These are phyloP conservation scores for Penicillium canariense DNA, from an alignment of 495 filamentous ascomycete species.

Conservation along the genomic window DNA sequence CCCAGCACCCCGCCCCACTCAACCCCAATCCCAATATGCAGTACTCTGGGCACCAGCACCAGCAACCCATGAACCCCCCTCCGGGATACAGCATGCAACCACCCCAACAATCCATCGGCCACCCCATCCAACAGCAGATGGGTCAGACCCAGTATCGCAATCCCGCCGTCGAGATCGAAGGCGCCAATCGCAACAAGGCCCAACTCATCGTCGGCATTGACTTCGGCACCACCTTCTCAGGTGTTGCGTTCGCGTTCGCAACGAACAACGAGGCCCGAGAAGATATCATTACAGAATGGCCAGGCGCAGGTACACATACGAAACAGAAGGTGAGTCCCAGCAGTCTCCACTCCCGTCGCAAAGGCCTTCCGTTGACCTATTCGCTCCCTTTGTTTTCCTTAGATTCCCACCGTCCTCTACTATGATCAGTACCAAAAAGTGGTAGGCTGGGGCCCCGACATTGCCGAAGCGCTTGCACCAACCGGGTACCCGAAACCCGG, in stretches of 20 bases:
- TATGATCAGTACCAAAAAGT: conserved; percentile 83
- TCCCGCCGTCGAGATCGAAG: conserved; percentile 76
- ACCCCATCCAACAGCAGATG: conserved; percentile 39
- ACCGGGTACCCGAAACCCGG: conserved; percentile 78
- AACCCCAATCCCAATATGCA: conserved; percentile 53
- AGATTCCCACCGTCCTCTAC: conserved; percentile 80
- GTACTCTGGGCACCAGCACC: conserved; percentile 49
- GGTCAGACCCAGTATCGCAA: conserved; percentile 48
- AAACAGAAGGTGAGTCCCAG: conserved; percentile 63
- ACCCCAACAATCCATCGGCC: conserved; percentile 37
- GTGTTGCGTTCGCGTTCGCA: conserved; percentile 76
- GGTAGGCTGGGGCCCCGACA: conserved; percentile 78
- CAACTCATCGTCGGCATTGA: conserved; percentile 73
- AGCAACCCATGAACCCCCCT: conserved; percentile 49
- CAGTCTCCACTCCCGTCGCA: background rate
- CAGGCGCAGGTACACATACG: conserved; percentile 71
- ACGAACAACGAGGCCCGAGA: conserved; percentile 74
- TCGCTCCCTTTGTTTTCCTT: conserved; percentile 3
- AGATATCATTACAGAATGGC: conserved; percentile 80
- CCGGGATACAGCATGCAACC: conserved; percentile 51
- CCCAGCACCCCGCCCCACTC: conserved; percentile 69
- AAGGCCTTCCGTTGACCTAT: background rate
- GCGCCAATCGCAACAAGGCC: conserved; percentile 69
- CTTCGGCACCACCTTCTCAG: conserved; percentile 76
- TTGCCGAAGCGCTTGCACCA: conserved; percentile 73